A percentile compares a stretch with the other conserved stretches of the same genome.
These are phyloP conservation scores for Prunus armeniaca DNA, from an alignment of 306 rosid species.

Conservation along the genomic window DNA sequence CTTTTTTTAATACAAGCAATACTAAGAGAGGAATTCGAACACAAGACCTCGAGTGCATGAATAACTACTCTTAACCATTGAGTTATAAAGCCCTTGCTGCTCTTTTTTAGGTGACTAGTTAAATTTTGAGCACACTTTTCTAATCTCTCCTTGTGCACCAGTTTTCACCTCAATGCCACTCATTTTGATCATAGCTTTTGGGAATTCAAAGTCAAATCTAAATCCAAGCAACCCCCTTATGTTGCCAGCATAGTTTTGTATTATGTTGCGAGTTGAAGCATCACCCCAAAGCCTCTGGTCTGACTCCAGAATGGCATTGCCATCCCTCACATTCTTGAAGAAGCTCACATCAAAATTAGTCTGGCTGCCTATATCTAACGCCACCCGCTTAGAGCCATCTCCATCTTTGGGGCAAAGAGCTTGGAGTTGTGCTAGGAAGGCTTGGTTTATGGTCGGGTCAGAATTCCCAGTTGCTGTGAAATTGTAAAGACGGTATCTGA, in stretches of 20 bases:
- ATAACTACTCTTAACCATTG: no score
- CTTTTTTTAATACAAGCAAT: no score
- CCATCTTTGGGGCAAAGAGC: constrained; percentile 50
- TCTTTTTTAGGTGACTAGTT: constrained; percentile 27
- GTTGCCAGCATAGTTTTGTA: constrained; percentile 56
- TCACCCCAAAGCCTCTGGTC: constrained; percentile 75
- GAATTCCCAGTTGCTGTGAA: constrained; percentile 58
- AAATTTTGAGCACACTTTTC: constrained; percentile 57
- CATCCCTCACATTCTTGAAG: constrained; percentile 64
- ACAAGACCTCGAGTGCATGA: no score
- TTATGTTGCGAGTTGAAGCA: constrained; percentile 32
- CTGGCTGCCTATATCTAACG: constrained; percentile 52
- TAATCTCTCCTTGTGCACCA: constrained; percentile 64
- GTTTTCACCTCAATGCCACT: constrained; percentile 65
- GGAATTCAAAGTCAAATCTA: constrained; percentile 59
- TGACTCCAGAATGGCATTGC: constrained; percentile 64
- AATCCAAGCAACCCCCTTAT: constrained; percentile 58
- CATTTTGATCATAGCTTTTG: constrained; percentile 73
- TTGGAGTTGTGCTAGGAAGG: constrained; percentile 45
- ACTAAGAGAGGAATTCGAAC: no score
- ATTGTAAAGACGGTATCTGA: constrained; percentile 58
- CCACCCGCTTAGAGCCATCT: constrained; percentile 51
- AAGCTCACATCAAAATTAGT: constrained; percentile 51
- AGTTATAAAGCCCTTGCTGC: no score
- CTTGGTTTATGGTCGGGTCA: constrained; percentile 57